Evolutionary conservation across 208 protist genomes (phyloP), one percentile per base, ranked within the genome.

Genomic region (Herpetomonas samuelpessoai): DNA sequence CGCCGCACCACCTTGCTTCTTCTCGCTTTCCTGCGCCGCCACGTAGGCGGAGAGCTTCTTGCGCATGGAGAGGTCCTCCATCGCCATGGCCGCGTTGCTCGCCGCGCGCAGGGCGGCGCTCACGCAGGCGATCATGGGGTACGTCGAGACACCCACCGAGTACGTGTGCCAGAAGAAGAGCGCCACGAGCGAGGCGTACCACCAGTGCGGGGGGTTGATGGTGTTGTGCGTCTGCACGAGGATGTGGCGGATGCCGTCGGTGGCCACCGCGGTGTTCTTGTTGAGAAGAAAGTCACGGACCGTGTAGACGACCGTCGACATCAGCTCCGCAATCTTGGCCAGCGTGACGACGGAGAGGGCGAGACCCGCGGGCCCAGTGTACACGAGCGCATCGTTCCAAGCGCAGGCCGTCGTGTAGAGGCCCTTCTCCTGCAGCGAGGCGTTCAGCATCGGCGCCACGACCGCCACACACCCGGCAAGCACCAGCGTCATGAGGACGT

Each of bases 271-370:
- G 25, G 45, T 62, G 28, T 2, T 29, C 57, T 48, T 53, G 48
- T 55, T 26, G n/a, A 35, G 41, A 2, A 65, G 10, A 44, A 51
- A 74, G 59, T 95, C 87, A 16, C 83, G 65, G 46, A 93, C 41
- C 25, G 95, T 71, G 28, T 96, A 73, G 59, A 93, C 89, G 41
- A 88, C 35, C 19, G 77, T 89, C 68, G 92, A 83, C 10, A 91
- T 14, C 29, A 92, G 70, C 71, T 91, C 85, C 16, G 58, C 65
- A 0, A 91, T 72, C 73, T 92, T 91, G 31, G 73, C 78, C 21
- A 83, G 65, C 45, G 81, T 74, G 25, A 83, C 76, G n/a, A 80
- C 57, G 16, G 57, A 47, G n/a, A 83, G 65, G 26, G 79, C 85
- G 31, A 88, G 68, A 25, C 72, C 86, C 22, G 73, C 75, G 22